Evolutionary conservation across 2,329 filamentous ascomycete species (phyloP).

Genomic region (Aspergillus candidus): DNA sequence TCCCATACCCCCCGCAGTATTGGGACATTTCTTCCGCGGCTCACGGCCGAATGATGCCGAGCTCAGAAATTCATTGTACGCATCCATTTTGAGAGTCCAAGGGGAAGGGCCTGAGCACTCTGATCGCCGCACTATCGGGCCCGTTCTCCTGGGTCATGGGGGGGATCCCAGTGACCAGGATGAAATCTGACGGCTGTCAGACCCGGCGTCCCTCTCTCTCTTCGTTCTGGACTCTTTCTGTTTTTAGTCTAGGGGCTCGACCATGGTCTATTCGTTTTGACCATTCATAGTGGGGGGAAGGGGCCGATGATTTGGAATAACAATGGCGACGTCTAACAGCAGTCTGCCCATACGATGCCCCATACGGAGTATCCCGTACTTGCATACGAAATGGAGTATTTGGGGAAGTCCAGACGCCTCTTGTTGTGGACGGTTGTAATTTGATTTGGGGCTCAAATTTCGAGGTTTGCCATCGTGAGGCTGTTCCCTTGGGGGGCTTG

Average conservation of each 20-base stretch:
- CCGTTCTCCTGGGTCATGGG: conserved; percentile 15
- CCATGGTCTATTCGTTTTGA: neutral
- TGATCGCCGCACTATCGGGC: conserved; percentile 14
- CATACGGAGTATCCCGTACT: too few species aligned
- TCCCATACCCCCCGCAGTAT: too few species aligned
- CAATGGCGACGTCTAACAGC: too few species aligned
- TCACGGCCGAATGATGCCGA: conserved; percentile 8
- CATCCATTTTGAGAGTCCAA: neutral
- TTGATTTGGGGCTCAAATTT: too few species aligned
- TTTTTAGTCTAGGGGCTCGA: conserved; percentile 3
- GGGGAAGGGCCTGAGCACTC: too few species aligned
- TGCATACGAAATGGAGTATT: too few species aligned
- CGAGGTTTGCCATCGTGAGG: too few species aligned
- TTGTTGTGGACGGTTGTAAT: too few species aligned
- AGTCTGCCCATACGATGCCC: too few species aligned
- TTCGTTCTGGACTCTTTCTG: conserved; percentile 15
- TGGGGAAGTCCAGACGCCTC: too few species aligned
- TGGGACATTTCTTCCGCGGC: neutral
- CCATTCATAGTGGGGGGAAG: neutral
- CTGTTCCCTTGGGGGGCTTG: too few species aligned
- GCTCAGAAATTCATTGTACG: conserved; percentile 2
- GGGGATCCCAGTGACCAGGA: conserved; percentile 18
- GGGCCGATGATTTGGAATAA: conserved; percentile 14
- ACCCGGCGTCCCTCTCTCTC: conserved; percentile 1
- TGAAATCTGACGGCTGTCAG: conserved; percentile 12